These are phyloP conservation scores for Chlamydomonas schloesseri DNA, from an alignment of 139 green algal genomes.

Conservation along the genomic window DNA sequence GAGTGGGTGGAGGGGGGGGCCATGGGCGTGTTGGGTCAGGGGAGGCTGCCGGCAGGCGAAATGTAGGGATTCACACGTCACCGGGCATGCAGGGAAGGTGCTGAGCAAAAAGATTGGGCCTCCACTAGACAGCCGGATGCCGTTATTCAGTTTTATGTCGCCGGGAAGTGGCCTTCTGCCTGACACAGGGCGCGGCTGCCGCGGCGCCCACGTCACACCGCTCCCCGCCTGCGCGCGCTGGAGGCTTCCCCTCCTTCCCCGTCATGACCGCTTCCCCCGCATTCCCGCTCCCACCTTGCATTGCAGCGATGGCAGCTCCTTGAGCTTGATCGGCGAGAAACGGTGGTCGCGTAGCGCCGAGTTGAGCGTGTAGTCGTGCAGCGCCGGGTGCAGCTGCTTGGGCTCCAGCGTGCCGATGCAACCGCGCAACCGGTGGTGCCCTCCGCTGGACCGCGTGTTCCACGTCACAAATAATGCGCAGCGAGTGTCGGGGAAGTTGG, in stretches of 20 bases:
- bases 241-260: too few relatives aligned
- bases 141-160: too few relatives aligned
- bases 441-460: conserved; percentile 64
- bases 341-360: conserved; percentile 74
- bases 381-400: conserved; percentile 62
- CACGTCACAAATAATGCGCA: conserved; percentile 87
- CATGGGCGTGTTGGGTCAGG: too few relatives aligned
- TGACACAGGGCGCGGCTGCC: too few relatives aligned
- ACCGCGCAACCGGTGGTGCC: conserved; percentile 66
- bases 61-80: too few relatives aligned
- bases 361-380: conserved; percentile 85
- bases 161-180: too few relatives aligned
- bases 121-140: too few relatives aligned
- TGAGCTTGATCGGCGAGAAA: conserved; percentile 71
- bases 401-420: conserved; percentile 89
- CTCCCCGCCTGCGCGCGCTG: too few relatives aligned
- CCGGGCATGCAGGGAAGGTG: too few relatives aligned
- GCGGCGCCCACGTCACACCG: too few relatives aligned
- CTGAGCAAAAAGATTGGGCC: too few relatives aligned
- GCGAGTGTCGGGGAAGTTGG: conserved; percentile 61
- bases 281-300: conserved; percentile 65
- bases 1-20: neutral
- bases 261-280: neutral
- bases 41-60: too few relatives aligned
- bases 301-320: conserved; percentile 63